A percentile compares a stretch with the other conserved stretches of the same genome.
Evolutionary conservation across 352 stramenopile genomes (phyloP).

Genomic region (Phytophthora pseudosyringae): DNA sequence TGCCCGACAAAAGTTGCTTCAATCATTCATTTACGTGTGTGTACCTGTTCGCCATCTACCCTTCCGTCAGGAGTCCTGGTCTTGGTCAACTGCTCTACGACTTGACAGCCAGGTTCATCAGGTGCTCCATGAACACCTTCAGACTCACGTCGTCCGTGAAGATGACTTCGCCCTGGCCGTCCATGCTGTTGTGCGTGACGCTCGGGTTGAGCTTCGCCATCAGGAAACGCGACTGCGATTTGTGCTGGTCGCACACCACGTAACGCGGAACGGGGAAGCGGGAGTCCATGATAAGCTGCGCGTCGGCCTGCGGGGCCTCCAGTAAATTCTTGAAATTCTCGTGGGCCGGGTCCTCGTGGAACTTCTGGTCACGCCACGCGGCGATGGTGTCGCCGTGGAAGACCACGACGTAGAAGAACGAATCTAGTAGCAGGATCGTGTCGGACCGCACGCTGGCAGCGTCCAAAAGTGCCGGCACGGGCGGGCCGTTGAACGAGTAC

Average conservation of each 20-base stretch:
- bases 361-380: constrained; percentile 97
- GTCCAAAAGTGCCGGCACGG: constrained; percentile 91
- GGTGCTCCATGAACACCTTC: constrained; percentile 99
- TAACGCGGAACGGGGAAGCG: constrained; percentile 99
- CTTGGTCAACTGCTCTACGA: constrained; percentile 51
- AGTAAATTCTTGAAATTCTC: constrained; percentile 99
- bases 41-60: constrained; percentile 20
- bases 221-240: constrained; percentile 98
- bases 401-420: constrained; percentile 99
- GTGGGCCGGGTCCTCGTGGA: constrained; percentile 95
- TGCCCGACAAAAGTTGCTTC: constrained; percentile 10
- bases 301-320: constrained; percentile 97
- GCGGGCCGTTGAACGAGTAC: constrained; percentile 95
- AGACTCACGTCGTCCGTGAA: constrained; percentile 99
- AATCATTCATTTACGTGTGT: constrained; percentile 32
- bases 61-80: constrained; percentile 22
- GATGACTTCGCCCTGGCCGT: constrained; percentile 95
- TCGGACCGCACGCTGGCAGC: constrained; percentile 95
- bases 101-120: constrained; percentile 93
- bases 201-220: constrained; percentile 99
- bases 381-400: constrained; percentile 99
- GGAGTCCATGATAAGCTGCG: constrained; percentile 99
- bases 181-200: constrained; percentile 96
- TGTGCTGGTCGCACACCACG: constrained; percentile 99
- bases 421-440: constrained; percentile 99